Percentiles rank a stretch among this genome's conserved stretches.
phyloP scores from a whole-genome alignment of 73 alveolate genomes.

The Paramecium sexaurelia region DNA sequence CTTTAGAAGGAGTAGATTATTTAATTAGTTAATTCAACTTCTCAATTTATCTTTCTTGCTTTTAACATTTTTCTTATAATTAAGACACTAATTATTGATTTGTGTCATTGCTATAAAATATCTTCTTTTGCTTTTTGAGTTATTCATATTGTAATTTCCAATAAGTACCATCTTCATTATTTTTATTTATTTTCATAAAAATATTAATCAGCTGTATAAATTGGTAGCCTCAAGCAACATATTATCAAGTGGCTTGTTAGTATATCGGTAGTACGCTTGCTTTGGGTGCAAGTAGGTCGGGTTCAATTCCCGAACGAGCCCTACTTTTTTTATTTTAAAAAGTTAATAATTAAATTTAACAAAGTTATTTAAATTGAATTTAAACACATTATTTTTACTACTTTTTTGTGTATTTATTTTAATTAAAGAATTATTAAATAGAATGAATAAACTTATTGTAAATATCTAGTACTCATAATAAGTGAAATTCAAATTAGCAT shows the following conservation, averaged over 20 bases:
- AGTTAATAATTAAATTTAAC: no score
- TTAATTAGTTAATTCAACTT: neutral
- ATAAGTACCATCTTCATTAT: neutral
- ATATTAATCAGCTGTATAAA: conserved; percentile 8
- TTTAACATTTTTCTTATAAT: neutral
- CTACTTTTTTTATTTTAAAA: neutral
- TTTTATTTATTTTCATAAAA: neutral
- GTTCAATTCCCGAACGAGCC: conserved; percentile 57
- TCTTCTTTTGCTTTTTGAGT: neutral
- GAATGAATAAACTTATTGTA: neutral
- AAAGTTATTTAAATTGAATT: no score
- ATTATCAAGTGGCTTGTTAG: conserved; percentile 26
- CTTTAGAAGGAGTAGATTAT: neutral
- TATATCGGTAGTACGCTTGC: conserved; percentile 54
- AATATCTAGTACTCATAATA: neutral
- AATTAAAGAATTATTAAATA: neutral
- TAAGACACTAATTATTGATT: neutral
- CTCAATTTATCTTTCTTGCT: neutral
- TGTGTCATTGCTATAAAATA: neutral
- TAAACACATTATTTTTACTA: no score
- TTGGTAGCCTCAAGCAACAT: neutral
- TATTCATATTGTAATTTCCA: neutral
- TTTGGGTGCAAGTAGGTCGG: conserved; percentile 57
- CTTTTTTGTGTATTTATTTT: no score
- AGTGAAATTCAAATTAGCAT: conserved; percentile 14